Evolutionary conservation across 371 early-diverging fungal species (phyloP), one percentile per base, ranked within the genome.

Genomic region (Mucor racemosus): DNA sequence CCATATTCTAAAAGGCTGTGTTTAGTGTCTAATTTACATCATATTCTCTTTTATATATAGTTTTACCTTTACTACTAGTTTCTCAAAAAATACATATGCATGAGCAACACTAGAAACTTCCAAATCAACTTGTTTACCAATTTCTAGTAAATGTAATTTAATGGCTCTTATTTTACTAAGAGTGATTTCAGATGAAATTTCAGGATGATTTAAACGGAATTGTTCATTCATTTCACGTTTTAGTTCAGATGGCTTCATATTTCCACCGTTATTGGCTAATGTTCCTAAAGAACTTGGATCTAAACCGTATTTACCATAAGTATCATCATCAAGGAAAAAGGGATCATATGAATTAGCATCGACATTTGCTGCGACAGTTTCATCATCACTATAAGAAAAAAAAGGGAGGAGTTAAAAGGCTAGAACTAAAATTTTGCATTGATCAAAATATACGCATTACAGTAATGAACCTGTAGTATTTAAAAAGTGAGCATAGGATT

Each of bases 11-110:
- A 42, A 5, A 41, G 2, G 41, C 15, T 15, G 46, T 17, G 6
- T 17, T 17, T 66, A 17, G 33, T 64, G 15, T 11, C 13, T 38
- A 13, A 13, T 41, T 31, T 21, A 14, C 26, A 31, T 55, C 21
- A 1, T 46, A 56, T 60, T 11, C 35, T 57, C n/a, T 40, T 14
- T 39, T 38, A 31, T 40, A 8, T 62, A 10, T 38, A 34, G 13
- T 36, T 1, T 75, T 68, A 81, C 84, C 74, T 90, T 90, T 36
- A 94, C 70, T 15, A 95, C 83, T 5, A 98, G 88, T 72, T 97
- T 97, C 75, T 98, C 98, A 79, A 97, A 92, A 73, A 93, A 97
- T 2, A 91, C 97, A 82, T 89, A 94, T 0, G 95, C 89, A 60
- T 87, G 84, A 0, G 98, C 97, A 8, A 96, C 90, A 59, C 92